These are phyloP conservation scores for Malassezia pachydermatis DNA, from an alignment of 1,284 basidiomycete species.

Conservation along the genomic window DNA sequence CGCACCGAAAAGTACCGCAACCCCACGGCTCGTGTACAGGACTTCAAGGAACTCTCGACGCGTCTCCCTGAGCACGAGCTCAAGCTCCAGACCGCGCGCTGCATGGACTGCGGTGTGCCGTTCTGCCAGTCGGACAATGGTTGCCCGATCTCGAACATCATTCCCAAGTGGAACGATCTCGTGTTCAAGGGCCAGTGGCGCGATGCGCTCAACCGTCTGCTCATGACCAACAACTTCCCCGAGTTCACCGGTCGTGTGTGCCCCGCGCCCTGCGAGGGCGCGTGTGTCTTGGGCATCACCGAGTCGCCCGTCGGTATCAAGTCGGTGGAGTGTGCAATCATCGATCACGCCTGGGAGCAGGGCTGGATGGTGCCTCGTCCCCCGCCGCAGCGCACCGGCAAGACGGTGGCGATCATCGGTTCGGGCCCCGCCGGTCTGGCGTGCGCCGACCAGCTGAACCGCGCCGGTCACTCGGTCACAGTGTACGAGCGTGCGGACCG, in stretches of 20 bases:
- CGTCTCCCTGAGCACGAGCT: slow-evolving; percentile 43
- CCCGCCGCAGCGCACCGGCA: slow-evolving; percentile 39
- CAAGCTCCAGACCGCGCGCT: slow-evolving; percentile 45
- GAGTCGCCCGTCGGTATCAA: slow-evolving; percentile 46
- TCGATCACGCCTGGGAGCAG: slow-evolving; percentile 43
- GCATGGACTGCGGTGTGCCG: slow-evolving; percentile 47
- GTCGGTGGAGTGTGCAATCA: slow-evolving; percentile 43
- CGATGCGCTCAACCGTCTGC: slow-evolving; percentile 40
- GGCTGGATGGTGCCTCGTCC: slow-evolving; percentile 42
- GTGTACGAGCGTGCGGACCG: slow-evolving; percentile 46
- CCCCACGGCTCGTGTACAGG: slow-evolving; percentile 37
- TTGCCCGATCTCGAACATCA: slow-evolving; percentile 45
- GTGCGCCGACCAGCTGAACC: slow-evolving; percentile 43
- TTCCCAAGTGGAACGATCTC: slow-evolving; percentile 46
- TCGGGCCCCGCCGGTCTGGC: slow-evolving; percentile 43
- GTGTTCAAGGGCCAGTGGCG: slow-evolving; percentile 47
- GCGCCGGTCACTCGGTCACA: slow-evolving; percentile 43
- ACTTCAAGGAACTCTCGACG: slow-evolving; percentile 42
- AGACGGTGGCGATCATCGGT: slow-evolving; percentile 42
- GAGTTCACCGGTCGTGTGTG: slow-evolving; percentile 45
- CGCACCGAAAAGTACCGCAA: slow-evolving; percentile 43
- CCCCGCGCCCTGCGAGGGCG: slow-evolving; percentile 45
- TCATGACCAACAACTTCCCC: slow-evolving; percentile 48
- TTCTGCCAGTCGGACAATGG: slow-evolving; percentile 46
- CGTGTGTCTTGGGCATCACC: slow-evolving; percentile 42